phyloP scores from a whole-genome alignment of 345 rosid species.

The Theobroma cacao region DNA sequence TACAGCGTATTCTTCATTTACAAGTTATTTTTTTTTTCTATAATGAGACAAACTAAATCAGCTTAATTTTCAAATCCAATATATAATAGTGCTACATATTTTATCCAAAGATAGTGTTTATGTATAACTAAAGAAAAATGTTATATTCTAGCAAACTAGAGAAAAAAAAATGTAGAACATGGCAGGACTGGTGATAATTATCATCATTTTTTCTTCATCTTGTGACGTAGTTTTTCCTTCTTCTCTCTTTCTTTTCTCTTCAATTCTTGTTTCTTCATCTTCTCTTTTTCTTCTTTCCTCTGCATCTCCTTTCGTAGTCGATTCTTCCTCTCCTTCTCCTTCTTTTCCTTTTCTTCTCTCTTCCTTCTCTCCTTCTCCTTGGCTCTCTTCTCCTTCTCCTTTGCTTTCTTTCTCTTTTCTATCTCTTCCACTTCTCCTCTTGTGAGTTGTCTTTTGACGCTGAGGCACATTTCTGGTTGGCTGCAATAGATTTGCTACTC shows the following conservation, averaged over 20 bases:
- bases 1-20: no score
- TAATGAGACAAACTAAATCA: no score
- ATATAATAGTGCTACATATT: not conserved
- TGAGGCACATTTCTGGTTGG: constrained; percentile 20
- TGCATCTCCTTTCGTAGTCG: not conserved
- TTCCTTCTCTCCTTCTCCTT: not conserved
- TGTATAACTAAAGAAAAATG: not conserved
- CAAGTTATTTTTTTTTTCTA: no score
- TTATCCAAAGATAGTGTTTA: no score
- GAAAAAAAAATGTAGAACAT: not conserved
- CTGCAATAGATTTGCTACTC: not conserved
- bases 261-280: not conserved
- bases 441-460: constrained; percentile 6
- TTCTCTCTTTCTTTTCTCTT: not conserved
- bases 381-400: not conserved
- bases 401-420: constrained; percentile 19
- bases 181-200: not conserved
- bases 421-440: constrained; percentile 23
- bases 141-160: not conserved
- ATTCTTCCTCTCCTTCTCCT: not conserved
- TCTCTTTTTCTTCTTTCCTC: not conserved
- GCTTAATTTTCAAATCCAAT: not conserved
- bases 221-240: not conserved
- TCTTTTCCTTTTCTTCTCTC: not conserved
- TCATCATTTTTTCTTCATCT: constrained; percentile 1